These are phyloP conservation scores for Diaporthe velutina DNA, from an alignment of 2,329 filamentous ascomycete genomes.

Conservation along the genomic window DNA sequence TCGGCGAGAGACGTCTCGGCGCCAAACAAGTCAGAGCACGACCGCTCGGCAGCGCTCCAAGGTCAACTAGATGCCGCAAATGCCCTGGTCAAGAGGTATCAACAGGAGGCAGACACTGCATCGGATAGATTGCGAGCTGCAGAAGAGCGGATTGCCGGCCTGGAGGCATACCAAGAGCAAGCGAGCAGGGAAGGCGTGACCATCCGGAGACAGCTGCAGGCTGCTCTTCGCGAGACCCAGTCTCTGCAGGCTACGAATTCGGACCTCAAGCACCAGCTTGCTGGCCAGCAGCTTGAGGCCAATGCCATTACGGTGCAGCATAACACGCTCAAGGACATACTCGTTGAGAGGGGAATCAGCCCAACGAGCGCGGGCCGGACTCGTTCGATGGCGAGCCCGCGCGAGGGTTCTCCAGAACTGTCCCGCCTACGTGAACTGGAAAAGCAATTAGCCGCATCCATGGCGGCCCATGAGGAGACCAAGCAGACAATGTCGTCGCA, in stretches of 20 bases:
- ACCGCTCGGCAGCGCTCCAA: constrained; percentile 81
- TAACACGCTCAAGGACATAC: constrained; percentile 90
- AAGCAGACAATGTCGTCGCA: constrained; percentile 82
- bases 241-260: constrained; percentile 83
- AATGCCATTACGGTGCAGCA: constrained; percentile 94
- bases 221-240: constrained; percentile 85
- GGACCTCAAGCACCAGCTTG: constrained; percentile 85
- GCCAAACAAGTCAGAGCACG: constrained; percentile 64
- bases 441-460: constrained; percentile 82
- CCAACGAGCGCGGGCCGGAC: constrained; percentile 79
- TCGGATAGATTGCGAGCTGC: constrained; percentile 91
- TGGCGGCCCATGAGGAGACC: constrained; percentile 87
- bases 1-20: constrained; percentile 65
- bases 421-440: constrained; percentile 87
- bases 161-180: constrained; percentile 98
- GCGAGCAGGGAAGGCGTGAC: constrained; percentile 92
- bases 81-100: constrained; percentile 86
- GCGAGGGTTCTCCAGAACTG: constrained; percentile 84
- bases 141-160: constrained; percentile 94
- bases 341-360: constrained; percentile 89
- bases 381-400: constrained; percentile 79
- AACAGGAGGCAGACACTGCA: constrained; percentile 86
- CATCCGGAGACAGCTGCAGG: constrained; percentile 90
- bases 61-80: constrained; percentile 84
- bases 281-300: constrained; percentile 90